Evolutionary conservation across 441 rosid species (phyloP), one percentile per base, ranked within the genome.

Genomic region (Bruguiera hainesii): DNA sequence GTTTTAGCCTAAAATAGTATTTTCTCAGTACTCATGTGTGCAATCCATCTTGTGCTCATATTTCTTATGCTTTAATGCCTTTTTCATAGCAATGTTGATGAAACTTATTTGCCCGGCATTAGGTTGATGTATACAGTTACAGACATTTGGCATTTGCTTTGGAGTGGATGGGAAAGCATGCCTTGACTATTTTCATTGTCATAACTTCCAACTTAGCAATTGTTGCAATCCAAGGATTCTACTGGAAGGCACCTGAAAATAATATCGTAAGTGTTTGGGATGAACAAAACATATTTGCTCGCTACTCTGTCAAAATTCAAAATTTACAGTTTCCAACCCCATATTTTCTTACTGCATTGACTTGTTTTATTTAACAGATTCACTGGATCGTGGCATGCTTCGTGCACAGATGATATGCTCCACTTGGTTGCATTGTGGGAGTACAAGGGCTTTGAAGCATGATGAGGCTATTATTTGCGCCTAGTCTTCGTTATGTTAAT

Each of bases 131-230:
- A 59, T 59, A 66, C 11, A 64, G 69, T 21, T 58, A 73, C 70
- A 67, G 73, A 49, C 23, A 49, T 23, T 6, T 53, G 55, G 57
- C 77, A 30, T 61, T 9, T 23, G 63, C 60, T 2, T 59, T 77
- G 64, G 80, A 73, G 62, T 77, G 77, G 80, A 73, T 77, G 75
- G 80, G 80, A 70, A 69, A 65, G 64, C 80, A 77, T 59, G 67
- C 80, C 15, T 70, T 77, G 69, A 69, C 56, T 23, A 73, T 77
- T 39, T 77, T 72, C 61, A 61, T 77, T 11, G 55, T 77, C n/a
- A 31, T 70, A 53, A 58, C 61, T 20, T 73, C 77, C 7, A 77
- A 77, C 66, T 18, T 73, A 21, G 69, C 61, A 16, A 55, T 73
- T 23, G 67, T 77, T 52, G 69, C 69, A 48, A 28, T 70, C 46